Percentiles rank a stretch among this genome's conserved stretches.
phyloP scores from a whole-genome alignment of 2,329 filamentous ascomycete species.

The Rutstroemia sp. region DNA sequence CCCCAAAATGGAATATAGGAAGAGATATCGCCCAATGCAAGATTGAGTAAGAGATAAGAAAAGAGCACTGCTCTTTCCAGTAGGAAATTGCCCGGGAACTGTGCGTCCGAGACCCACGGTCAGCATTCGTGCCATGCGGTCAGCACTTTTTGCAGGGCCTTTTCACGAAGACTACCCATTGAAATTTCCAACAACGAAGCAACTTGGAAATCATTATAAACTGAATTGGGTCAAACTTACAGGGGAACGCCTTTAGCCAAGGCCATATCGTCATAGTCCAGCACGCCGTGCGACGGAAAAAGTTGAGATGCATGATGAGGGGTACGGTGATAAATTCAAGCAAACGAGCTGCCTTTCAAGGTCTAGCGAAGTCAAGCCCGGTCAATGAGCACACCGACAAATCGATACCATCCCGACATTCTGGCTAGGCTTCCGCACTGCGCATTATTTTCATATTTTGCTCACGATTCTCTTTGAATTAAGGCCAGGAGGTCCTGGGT shows the following conservation, averaged over 20 bases:
- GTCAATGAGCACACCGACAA: no score
- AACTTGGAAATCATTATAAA: no score
- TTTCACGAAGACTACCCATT: background rate
- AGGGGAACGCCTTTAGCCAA: no score
- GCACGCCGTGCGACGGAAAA: no score
- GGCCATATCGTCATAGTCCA: no score
- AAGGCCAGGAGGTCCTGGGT: background rate
- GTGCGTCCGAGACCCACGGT: background rate
- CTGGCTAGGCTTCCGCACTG: background rate
- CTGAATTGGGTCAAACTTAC: no score
- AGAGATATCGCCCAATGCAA: background rate
- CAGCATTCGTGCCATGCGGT: background rate
- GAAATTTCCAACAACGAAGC: no score
- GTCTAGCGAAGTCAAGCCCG: background rate
- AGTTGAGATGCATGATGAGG: background rate
- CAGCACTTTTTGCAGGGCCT: background rate
- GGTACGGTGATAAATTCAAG: background rate
- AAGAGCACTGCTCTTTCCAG: background rate
- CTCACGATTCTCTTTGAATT: background rate
- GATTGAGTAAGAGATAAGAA: background rate
- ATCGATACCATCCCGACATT: no score
- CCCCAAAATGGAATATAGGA: background rate
- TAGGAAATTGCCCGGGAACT: background rate
- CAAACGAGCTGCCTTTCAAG: conserved; percentile 5
- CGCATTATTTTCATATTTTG: background rate